Evolutionary conservation across 2,329 filamentous ascomycete species (phyloP).

Genomic region (Nemania sp.): DNA sequence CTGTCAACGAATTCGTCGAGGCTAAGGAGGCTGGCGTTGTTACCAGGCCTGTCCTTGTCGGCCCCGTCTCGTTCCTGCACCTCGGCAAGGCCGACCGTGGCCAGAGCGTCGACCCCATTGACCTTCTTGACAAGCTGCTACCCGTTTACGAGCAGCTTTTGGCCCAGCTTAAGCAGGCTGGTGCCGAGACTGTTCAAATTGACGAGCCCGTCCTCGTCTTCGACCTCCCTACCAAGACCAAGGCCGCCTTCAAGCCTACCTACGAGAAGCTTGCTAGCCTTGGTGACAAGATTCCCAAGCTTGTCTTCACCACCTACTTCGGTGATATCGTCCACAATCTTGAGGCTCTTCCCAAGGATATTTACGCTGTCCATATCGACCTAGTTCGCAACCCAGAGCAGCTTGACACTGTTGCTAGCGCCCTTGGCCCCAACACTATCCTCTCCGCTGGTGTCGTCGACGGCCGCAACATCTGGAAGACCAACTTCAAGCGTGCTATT

Average conservation of each 20-base stretch:
- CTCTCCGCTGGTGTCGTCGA: slow-evolving; percentile 97
- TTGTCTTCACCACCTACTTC: slow-evolving; percentile 97
- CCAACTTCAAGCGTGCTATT: slow-evolving; percentile 96
- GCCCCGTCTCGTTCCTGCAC: slow-evolving; percentile 96
- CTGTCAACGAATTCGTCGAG: slow-evolving; percentile 93
- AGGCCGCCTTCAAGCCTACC: slow-evolving; percentile 96
- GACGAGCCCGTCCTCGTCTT: slow-evolving; percentile 98
- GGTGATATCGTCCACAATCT: slow-evolving; percentile 99
- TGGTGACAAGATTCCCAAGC: slow-evolving; percentile 84
- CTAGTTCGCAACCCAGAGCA: slow-evolving; percentile 99
- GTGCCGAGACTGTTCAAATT: slow-evolving; percentile 96
- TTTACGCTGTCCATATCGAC: slow-evolving; percentile 92
- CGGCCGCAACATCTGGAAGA: slow-evolving; percentile 99
- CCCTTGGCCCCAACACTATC: slow-evolving; percentile 88
- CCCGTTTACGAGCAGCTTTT: slow-evolving; percentile 96
- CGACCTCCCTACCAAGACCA: slow-evolving; percentile 88
- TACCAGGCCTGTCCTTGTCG: slow-evolving; percentile 94
- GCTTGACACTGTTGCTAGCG: slow-evolving; percentile 83
- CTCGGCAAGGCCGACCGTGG: slow-evolving; percentile 98
- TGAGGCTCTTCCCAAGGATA: slow-evolving; percentile 81
- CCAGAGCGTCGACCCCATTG: slow-evolving; percentile 92
- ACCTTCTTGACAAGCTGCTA: slow-evolving; percentile 90
- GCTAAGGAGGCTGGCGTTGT: slow-evolving; percentile 95
- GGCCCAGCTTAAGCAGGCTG: slow-evolving; percentile 91
- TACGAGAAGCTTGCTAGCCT: slow-evolving; percentile 88